Percentiles rank a stretch among this genome's conserved stretches.
Evolutionary conservation across 805 yeast species (phyloP).

Genomic region (Ogataea allantospora): DNA sequence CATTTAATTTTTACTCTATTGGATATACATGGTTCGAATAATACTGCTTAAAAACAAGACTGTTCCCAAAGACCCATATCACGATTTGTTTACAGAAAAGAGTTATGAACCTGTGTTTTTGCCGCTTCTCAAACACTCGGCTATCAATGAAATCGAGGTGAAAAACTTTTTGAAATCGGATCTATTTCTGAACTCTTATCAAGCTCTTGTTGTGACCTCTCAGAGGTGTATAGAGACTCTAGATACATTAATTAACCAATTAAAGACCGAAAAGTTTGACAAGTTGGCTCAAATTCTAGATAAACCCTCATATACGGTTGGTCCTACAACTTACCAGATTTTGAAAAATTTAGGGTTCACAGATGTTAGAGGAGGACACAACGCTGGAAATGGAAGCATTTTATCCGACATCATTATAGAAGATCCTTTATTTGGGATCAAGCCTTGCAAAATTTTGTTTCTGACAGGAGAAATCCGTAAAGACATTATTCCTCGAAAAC

Average conservation of each 20-base stretch:
- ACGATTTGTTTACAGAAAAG: slow-evolving; percentile 37
- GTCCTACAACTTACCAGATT: slow-evolving; percentile 78
- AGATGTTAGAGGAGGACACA: slow-evolving; percentile 65
- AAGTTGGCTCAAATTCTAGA: slow-evolving; percentile 32
- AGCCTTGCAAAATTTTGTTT: slow-evolving; percentile 48
- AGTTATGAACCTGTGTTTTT: slow-evolving; percentile 53
- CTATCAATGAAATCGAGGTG: slow-evolving; percentile 47
- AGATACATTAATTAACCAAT: slow-evolving; percentile 40
- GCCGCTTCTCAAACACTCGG: slow-evolving; percentile 71
- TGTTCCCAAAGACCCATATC: slow-evolving; percentile 66
- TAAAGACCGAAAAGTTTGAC: slow-evolving; percentile 18
- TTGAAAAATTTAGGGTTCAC: slow-evolving; percentile 61
- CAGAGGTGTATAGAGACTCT: slow-evolving; percentile 89
- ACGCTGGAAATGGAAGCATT: slow-evolving; percentile 78
- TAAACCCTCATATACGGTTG: slow-evolving; percentile 79
- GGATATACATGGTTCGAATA: slow-evolving; percentile 29
- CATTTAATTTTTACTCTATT: slow-evolving; percentile 4
- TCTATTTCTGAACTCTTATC: slow-evolving; percentile 39
- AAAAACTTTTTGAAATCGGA: slow-evolving; percentile 42
- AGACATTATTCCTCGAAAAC: slow-evolving; percentile 71
- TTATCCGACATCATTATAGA: slow-evolving; percentile 61
- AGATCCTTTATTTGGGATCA: slow-evolving; percentile 27
- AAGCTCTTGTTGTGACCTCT: slow-evolving; percentile 74
- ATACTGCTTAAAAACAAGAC: slow-evolving; percentile 72
- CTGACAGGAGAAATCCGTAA: slow-evolving; percentile 85